phyloP scores from a whole-genome alignment of 495 filamentous ascomycete genomes.

The Clohesyomyces aquaticus region DNA sequence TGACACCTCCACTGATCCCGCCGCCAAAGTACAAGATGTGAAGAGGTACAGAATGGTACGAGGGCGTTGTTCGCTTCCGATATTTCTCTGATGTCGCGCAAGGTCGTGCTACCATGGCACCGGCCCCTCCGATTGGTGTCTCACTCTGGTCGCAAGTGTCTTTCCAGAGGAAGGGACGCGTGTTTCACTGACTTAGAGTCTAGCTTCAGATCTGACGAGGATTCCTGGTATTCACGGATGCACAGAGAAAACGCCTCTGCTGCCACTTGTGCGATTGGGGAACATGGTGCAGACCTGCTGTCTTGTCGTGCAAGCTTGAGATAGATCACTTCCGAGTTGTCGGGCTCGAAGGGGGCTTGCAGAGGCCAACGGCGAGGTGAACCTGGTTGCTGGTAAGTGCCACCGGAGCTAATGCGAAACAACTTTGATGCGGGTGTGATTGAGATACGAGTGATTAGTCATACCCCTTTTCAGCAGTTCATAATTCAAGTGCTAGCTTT shows the following conservation, averaged over 20 bases:
- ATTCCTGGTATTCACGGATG: neutral
- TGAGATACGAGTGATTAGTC: neutral
- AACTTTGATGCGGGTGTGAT: neutral
- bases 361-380: neutral
- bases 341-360: neutral
- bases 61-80: neutral
- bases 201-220: slow-evolving; percentile 2
- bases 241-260: neutral
- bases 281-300: no score
- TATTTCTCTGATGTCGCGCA: no score
- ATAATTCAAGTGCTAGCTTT: neutral
- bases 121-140: slow-evolving; percentile 36
- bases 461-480: neutral
- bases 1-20: slow-evolving; percentile 23
- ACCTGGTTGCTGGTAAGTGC: neutral
- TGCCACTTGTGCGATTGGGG: no score
- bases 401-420: neutral
- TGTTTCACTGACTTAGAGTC: slow-evolving; percentile 26
- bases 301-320: neutral
- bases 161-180: slow-evolving; percentile 10
- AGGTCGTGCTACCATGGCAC: slow-evolving; percentile 6
- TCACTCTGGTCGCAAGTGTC: slow-evolving; percentile 2
- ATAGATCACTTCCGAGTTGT: neutral
- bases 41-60: neutral
- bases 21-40: slow-evolving; percentile 12